Percentiles rank a stretch among this genome's conserved stretches.
These are phyloP conservation scores for Paracamarosporium sp. DNA, from an alignment of 2,329 filamentous ascomycete species.

Conservation along the genomic window DNA sequence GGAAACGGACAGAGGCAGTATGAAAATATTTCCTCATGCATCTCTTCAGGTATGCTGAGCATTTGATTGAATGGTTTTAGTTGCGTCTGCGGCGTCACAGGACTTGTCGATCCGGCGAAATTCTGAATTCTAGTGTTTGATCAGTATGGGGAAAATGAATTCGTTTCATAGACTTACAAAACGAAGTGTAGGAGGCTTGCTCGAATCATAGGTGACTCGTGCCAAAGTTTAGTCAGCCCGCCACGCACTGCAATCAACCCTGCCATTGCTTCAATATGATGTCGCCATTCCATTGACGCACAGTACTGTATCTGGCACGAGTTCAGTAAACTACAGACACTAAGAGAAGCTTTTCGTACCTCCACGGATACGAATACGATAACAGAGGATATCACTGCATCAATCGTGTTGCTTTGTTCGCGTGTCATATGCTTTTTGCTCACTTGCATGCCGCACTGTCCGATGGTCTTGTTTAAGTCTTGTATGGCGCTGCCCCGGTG, in stretches of 20 bases:
- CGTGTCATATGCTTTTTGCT: not conserved
- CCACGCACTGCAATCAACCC: not conserved
- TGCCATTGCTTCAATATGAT: conserved; percentile 1
- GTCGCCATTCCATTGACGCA: conserved; percentile 1
- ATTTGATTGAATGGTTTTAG: not conserved
- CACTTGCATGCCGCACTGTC: not conserved
- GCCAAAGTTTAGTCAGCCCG: not conserved
- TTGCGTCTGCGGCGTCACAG: not conserved
- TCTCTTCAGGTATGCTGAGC: not conserved
- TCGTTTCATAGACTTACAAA: not conserved
- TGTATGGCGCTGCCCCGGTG: not conserved
- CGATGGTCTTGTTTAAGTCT: not conserved
- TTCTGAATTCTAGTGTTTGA: not conserved
- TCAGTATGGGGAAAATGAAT: not conserved
- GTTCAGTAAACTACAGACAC: not conserved
- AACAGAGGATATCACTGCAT: not conserved
- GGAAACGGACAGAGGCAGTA: not conserved
- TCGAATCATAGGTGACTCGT: not conserved
- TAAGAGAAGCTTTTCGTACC: not conserved
- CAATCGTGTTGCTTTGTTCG: not conserved
- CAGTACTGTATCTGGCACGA: not conserved
- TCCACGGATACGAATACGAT: not conserved
- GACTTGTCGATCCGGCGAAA: not conserved
- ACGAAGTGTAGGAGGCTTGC: not conserved
- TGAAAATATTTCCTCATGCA: not conserved